These are phyloP conservation scores for Blastocystis sp. DNA, from an alignment of 352 stramenopile species.

Conservation along the genomic window DNA sequence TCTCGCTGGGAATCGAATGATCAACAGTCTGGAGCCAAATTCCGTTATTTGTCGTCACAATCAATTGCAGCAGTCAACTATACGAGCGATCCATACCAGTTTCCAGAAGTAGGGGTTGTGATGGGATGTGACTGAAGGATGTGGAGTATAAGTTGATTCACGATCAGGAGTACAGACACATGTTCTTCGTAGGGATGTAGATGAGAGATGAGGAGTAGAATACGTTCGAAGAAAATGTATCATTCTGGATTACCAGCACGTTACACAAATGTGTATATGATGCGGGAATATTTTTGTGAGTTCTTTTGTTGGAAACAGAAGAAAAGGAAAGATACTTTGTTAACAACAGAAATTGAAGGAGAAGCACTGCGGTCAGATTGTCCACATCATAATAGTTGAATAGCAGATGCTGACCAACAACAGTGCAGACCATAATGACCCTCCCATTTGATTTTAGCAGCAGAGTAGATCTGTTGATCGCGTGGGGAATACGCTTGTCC, in stretches of 20 bases:
- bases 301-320: neutral
- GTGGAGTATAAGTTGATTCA: conserved; percentile 8
- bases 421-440: neutral
- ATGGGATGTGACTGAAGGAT: neutral
- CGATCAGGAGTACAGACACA: conserved; percentile 4
- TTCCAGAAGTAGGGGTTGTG: neutral
- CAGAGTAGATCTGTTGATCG: neutral
- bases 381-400: neutral
- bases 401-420: neutral
- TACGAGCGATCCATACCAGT: neutral
- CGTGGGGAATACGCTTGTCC: neutral
- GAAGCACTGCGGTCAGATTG: neutral
- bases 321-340: neutral
- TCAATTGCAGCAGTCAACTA: neutral
- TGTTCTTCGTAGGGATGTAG: neutral
- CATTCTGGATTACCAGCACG: neutral
- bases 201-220: neutral
- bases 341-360: neutral
- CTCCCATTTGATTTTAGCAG: neutral
- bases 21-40: neutral
- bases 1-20: neutral
- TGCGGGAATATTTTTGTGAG: neutral
- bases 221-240: neutral
- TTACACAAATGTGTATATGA: neutral
- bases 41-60: neutral